Percentiles rank a stretch among this genome's conserved stretches.
Conservation (phyloP, 768 basidiomycete species). For the Filobasidium floriforme region DNA sequence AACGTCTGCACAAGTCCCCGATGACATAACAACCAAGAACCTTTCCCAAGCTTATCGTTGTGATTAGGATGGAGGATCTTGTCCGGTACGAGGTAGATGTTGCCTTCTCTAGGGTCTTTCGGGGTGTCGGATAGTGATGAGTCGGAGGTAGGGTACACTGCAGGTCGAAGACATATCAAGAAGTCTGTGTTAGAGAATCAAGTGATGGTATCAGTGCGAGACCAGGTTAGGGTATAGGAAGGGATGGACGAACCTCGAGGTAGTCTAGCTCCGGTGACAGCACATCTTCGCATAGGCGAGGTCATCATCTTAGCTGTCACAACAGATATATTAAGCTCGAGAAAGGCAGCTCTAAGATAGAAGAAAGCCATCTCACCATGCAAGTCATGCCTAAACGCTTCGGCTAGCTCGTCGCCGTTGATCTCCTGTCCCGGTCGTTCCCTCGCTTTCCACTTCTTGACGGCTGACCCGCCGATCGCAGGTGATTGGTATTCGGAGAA, state of each 20-base stretch:
- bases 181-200: conserved; percentile 6
- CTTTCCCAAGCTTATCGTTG: not conserved
- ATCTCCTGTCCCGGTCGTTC: no score
- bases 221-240: not conserved
- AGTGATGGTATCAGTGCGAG: not conserved
- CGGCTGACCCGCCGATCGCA: no score
- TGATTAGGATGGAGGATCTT: not conserved
- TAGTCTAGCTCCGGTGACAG: conserved; percentile 15
- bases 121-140: not conserved
- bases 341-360: not conserved
- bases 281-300: conserved; percentile 15
- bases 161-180: conserved; percentile 14
- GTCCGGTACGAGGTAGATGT: not conserved
- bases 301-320: conserved; percentile 14
- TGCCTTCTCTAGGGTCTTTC: not conserved
- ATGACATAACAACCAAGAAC: conserved; percentile 3
- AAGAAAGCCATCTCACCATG: not conserved
- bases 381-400: not conserved
- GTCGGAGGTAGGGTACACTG: not conserved
- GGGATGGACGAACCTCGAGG: conserved; percentile 10
- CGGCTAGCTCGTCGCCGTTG: not conserved
- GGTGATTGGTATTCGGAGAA: no score
- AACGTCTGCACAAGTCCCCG: not conserved
- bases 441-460: no score
- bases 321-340: not conserved